These are phyloP conservation scores for Mycosphaerelloides madeirae DNA, from an alignment of 2,329 filamentous ascomycete genomes.

Conservation along the genomic window DNA sequence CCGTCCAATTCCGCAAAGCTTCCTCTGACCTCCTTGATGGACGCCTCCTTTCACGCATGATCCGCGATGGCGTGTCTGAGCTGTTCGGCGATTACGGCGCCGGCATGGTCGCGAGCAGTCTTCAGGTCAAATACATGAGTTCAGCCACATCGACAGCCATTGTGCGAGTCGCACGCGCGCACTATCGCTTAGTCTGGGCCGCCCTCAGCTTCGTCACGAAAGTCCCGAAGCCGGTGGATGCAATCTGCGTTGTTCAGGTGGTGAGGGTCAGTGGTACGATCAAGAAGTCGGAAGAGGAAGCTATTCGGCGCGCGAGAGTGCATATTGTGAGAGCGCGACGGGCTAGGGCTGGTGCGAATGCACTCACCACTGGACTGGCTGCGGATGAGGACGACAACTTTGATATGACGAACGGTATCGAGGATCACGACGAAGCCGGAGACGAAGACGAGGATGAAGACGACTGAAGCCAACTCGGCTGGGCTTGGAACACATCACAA, in stretches of 20 bases:
- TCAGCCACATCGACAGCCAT: conserved; percentile 92
- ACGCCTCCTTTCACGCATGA: conserved; percentile 60
- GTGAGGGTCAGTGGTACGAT: conserved; percentile 89
- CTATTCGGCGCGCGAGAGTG: conserved; percentile 68
- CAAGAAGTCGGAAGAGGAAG: conserved; percentile 84
- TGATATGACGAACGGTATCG: conserved; percentile 43
- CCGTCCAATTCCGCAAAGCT: conserved; percentile 73
- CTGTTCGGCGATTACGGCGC: conserved; percentile 87
- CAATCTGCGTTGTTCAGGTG: conserved; percentile 74
- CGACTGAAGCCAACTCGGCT: conserved; percentile 9
- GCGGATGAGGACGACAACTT: conserved; percentile 33
- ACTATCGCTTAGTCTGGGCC: conserved; percentile 86
- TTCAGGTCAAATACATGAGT: conserved; percentile 88
- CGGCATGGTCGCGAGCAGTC: conserved; percentile 64
- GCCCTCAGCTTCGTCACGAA: conserved; percentile 74
- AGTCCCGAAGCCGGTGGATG: conserved; percentile 57
- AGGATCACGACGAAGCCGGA: conserved; percentile 44
- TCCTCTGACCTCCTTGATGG: conserved; percentile 67
- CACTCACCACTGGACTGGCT: not conserved
- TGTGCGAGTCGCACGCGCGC: conserved; percentile 71
- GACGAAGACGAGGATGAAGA: conserved; percentile 38
- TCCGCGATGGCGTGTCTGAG: conserved; percentile 64
- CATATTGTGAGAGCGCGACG: conserved; percentile 65
- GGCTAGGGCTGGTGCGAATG: conserved; percentile 21
- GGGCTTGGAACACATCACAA: too few species aligned